A percentile compares a stretch with the other conserved stretches of the same genome.
Conservation (phyloP, 352 stramenopile genomes). For the Pythium phragmiticola region DNA sequence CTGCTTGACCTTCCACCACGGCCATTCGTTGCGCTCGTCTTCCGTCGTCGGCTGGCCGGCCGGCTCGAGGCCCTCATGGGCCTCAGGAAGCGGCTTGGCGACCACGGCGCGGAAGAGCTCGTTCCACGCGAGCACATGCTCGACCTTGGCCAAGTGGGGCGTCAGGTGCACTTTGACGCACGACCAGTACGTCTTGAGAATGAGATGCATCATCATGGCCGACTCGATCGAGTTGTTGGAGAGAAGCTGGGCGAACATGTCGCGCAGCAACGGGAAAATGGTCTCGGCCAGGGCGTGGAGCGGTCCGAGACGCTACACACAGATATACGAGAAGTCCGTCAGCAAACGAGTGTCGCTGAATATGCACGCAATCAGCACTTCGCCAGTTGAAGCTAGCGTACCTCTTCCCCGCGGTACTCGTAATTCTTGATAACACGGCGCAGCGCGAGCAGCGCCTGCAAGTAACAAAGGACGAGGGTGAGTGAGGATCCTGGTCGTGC, state of each 20-base stretch:
- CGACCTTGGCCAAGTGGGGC: slow-evolving; percentile 73
- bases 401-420: slow-evolving; percentile 95
- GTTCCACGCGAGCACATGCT: slow-evolving; percentile 93
- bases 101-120: slow-evolving; percentile 86
- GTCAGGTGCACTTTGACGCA: slow-evolving; percentile 95
- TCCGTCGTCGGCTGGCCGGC: slow-evolving; percentile 87
- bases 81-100: slow-evolving; percentile 91
- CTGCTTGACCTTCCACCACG: slow-evolving; percentile 99
- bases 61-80: slow-evolving; percentile 72
- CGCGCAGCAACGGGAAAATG: slow-evolving; percentile 92
- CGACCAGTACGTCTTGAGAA: slow-evolving; percentile 98
- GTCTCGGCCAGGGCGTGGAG: slow-evolving; percentile 92
- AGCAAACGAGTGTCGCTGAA: neutral
- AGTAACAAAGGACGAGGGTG: neutral
- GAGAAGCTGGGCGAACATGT: slow-evolving; percentile 87
- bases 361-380: neutral
- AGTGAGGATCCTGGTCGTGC: neutral
- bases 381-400: neutral
- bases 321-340: slow-evolving; percentile 12
- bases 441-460: slow-evolving; percentile 93
- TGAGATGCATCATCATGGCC: slow-evolving; percentile 92
- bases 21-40: slow-evolving; percentile 92
- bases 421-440: slow-evolving; percentile 98
- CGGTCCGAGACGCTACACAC: slow-evolving; percentile 56
- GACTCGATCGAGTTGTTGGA: slow-evolving; percentile 90